Conservation (phyloP, 163 green algal species). For the Chlorella variabilis region DNA sequence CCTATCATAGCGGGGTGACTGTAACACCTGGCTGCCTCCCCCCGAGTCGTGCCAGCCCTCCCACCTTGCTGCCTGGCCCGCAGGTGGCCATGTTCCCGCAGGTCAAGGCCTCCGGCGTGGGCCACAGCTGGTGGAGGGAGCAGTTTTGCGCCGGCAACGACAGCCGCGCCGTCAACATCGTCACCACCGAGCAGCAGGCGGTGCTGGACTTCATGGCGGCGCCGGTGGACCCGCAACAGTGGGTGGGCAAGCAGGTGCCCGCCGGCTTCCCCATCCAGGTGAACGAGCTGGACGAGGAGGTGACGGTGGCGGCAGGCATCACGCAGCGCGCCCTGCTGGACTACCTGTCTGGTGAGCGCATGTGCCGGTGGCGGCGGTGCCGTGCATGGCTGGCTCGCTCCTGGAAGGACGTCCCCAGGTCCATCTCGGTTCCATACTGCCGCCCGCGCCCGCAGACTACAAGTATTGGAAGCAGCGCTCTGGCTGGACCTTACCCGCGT, state of each 20-base stretch:
- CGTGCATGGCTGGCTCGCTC: too few species aligned
- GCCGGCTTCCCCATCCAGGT: slow-evolving; percentile 52
- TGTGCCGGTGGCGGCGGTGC: too few species aligned
- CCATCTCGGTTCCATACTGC: background rate
- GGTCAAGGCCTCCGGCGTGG: slow-evolving; percentile 58
- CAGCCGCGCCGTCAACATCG: slow-evolving; percentile 60
- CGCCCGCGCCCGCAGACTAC: slow-evolving; percentile 21
- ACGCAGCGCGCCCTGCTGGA: slow-evolving; percentile 68
- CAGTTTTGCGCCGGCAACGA: slow-evolving; percentile 58
- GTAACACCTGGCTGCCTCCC: too few species aligned
- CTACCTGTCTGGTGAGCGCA: slow-evolving; percentile 50
- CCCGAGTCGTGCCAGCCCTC: background rate
- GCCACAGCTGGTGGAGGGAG: slow-evolving; percentile 65
- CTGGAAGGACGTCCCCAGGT: background rate
- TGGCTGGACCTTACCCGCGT: slow-evolving; percentile 79
- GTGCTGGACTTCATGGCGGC: slow-evolving; percentile 41
- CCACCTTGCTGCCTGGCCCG: background rate
- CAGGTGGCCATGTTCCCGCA: slow-evolving; percentile 34
- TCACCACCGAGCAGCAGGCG: slow-evolving; percentile 67
- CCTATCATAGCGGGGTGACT: too few species aligned
- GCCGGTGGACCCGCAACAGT: slow-evolving; percentile 34
- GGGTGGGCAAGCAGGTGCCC: slow-evolving; percentile 16
- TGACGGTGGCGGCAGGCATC: slow-evolving; percentile 68
- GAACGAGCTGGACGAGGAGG: slow-evolving; percentile 59
- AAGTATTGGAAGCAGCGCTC: slow-evolving; percentile 42